Conservation (phyloP, 129 eudicot genomes). For the Saposhnikovia divaricata region DNA sequence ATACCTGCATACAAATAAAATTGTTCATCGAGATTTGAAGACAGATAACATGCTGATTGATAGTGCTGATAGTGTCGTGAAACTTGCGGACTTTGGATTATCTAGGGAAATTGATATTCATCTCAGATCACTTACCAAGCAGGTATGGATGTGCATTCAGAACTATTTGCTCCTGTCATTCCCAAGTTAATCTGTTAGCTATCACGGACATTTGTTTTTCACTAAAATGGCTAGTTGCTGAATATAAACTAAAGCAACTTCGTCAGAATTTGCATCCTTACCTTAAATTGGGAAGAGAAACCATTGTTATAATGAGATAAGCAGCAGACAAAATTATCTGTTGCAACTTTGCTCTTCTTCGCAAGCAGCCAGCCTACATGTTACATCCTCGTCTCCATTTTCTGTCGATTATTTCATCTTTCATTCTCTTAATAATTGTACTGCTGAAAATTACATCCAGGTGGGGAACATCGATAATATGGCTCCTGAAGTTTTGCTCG, state of each 20-base stretch:
- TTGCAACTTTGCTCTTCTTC: neutral
- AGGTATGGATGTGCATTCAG: neutral
- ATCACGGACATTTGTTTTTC: neutral
- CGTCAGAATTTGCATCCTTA: neutral
- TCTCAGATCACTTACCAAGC: neutral
- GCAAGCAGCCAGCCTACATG: neutral
- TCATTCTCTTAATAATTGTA: neutral
- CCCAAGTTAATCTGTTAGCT: neutral
- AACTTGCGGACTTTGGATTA: constrained; percentile 14
- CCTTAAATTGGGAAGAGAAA: neutral
- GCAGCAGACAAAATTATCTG: neutral
- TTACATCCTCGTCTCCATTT: neutral
- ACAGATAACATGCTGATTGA: constrained; percentile 6
- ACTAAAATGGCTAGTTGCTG: neutral
- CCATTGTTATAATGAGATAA: neutral
- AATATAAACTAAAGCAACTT: neutral
- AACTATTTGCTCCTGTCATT: neutral
- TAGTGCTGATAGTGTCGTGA: neutral
- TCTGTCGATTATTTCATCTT: neutral
- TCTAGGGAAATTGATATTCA: constrained; percentile 7
- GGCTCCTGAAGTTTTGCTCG: constrained; percentile 7
- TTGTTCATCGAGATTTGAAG: constrained; percentile 14
- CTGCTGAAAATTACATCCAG: neutral
- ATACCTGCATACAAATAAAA: neutral
- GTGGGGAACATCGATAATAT: neutral